Conservation (phyloP, 2,329 filamentous ascomycete species). For the Tympanopsis confertula region DNA sequence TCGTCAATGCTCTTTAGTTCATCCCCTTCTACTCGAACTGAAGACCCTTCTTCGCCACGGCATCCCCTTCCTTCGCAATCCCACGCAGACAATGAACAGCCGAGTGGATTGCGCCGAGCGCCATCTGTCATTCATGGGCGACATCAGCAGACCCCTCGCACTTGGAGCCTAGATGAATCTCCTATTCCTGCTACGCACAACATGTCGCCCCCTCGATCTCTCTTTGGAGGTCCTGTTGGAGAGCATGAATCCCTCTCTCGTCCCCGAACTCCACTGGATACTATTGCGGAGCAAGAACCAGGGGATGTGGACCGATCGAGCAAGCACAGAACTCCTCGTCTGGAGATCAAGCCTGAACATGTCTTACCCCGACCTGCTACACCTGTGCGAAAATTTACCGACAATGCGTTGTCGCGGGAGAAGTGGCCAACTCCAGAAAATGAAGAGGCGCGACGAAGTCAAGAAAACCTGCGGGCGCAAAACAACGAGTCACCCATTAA, state of each 20-base stretch:
- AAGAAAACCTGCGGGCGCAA: neutral
- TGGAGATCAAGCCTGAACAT: constrained; percentile 1
- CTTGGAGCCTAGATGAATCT: neutral
- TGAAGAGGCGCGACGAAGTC: neutral
- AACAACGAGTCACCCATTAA: neutral
- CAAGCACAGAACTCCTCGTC: neutral
- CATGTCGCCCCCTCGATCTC: too few species aligned
- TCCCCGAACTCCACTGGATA: neutral
- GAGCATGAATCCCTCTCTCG: neutral
- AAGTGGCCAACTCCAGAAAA: neutral
- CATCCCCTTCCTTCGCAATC: too few species aligned
- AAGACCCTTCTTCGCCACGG: too few species aligned
- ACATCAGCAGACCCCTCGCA: neutral
- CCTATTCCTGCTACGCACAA: too few species aligned
- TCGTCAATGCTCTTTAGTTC: too few species aligned
- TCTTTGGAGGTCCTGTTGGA: neutral
- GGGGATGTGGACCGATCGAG: neutral
- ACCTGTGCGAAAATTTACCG: neutral
- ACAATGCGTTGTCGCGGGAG: neutral
- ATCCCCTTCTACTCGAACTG: too few species aligned
- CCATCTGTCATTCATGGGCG: neutral
- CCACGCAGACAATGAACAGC: too few species aligned
- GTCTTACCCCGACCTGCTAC: neutral
- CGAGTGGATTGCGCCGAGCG: neutral
- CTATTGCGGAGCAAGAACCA: constrained; percentile 1